phyloP scores from a whole-genome alignment of 306 rosid genomes.

The Canavalia gladiata region DNA sequence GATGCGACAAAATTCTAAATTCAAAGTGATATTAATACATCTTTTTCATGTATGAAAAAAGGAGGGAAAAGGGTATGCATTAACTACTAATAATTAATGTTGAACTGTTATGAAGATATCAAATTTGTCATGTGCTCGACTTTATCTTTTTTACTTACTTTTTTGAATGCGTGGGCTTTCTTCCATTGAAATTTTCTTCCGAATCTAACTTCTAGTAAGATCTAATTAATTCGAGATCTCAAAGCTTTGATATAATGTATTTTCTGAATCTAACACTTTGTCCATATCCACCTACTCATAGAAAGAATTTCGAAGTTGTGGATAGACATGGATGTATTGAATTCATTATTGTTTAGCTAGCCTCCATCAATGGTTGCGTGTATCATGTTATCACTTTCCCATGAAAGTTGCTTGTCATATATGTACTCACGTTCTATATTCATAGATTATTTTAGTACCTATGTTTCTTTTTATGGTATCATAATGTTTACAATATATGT shows the following conservation, averaged over 20 bases:
- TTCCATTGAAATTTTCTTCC: constrained; percentile 41
- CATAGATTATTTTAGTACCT: neutral
- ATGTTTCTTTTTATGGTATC: constrained; percentile 1
- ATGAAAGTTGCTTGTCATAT: constrained; percentile 19
- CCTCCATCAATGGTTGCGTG: constrained; percentile 43
- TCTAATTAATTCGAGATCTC: constrained; percentile 43
- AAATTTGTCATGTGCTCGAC: constrained; percentile 48
- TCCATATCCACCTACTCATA: constrained; percentile 41
- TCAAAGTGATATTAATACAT: constrained; percentile 7
- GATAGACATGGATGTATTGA: constrained; percentile 48
- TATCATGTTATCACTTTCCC: constrained; percentile 42
- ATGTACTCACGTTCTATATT: neutral
- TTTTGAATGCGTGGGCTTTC: constrained; percentile 41
- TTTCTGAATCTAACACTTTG: constrained; percentile 43
- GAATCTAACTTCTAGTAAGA: constrained; percentile 43
- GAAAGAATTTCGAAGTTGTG: constrained; percentile 32
- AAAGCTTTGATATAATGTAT: constrained; percentile 31
- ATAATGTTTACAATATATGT: neutral
- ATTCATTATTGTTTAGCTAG: constrained; percentile 48
- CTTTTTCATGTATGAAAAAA: constrained; percentile 17
- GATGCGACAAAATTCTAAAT: constrained; percentile 22
- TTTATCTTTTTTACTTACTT: constrained; percentile 17
- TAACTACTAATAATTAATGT: constrained; percentile 43
- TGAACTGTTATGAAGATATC: constrained; percentile 44
- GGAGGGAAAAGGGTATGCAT: constrained; percentile 7